Percentiles rank a stretch among this genome's conserved stretches.
Evolutionary conservation across 2,329 filamentous ascomycete species (phyloP).

Genomic region (Myriangium duriaei): DNA sequence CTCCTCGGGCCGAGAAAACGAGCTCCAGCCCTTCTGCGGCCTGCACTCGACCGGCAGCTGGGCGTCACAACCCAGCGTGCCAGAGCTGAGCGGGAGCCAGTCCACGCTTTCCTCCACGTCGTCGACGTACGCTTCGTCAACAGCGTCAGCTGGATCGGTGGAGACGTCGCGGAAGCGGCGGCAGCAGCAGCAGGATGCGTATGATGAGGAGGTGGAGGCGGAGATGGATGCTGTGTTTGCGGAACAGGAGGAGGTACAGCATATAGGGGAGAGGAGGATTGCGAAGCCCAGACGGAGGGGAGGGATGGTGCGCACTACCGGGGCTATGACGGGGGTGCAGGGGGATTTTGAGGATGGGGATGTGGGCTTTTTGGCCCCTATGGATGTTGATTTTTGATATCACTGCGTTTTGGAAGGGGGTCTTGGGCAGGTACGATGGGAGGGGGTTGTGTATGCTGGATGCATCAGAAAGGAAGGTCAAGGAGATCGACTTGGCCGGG

Average conservation of each 20-base stretch:
- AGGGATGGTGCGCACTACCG: constrained; percentile 12
- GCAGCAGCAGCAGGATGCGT: constrained; percentile 19
- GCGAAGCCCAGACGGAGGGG: constrained; percentile 23
- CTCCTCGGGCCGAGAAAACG: constrained; percentile 27
- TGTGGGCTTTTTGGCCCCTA: constrained; percentile 7
- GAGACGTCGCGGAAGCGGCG: constrained; percentile 3
- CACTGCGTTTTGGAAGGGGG: no score
- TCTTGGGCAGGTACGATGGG: no score
- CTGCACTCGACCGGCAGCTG: constrained; percentile 63
- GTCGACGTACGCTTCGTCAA: constrained; percentile 24
- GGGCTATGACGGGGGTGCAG: background rate
- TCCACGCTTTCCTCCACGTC: constrained; percentile 26
- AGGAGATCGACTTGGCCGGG: no score
- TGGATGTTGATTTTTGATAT: constrained; percentile 10
- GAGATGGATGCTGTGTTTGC: constrained; percentile 25
- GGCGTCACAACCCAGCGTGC: constrained; percentile 41
- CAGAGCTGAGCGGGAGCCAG: constrained; percentile 24
- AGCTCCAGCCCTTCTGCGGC: constrained; percentile 70
- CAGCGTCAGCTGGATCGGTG: constrained; percentile 19
- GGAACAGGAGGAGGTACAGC: constrained; percentile 11
- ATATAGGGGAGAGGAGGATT: constrained; percentile 19
- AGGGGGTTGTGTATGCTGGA: no score
- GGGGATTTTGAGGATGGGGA: constrained; percentile 9
- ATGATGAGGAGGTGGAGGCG: constrained; percentile 25
- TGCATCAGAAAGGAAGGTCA: no score